phyloP scores from a whole-genome alignment of 208 protist species.

The Trypanosoma cruzi region DNA sequence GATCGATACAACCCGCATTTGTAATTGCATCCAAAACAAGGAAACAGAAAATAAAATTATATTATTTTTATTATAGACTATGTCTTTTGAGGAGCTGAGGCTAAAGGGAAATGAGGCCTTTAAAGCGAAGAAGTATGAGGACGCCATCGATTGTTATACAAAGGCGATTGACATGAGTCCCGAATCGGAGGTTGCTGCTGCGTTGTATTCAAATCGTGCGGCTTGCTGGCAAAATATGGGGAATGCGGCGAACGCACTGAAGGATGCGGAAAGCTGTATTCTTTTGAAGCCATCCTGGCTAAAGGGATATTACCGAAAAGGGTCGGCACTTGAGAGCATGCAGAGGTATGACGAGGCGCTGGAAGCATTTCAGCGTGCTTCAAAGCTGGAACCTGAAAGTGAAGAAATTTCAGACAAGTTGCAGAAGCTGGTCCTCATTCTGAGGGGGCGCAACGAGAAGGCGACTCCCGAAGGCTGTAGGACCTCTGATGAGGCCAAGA shows the following conservation, averaged over 20 bases:
- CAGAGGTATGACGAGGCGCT: conserved; percentile 78
- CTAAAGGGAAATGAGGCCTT: conserved; percentile 92
- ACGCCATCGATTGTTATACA: conserved; percentile 92
- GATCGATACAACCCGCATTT: not conserved
- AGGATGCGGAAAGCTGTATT: conserved; percentile 89
- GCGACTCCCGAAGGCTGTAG: conserved; percentile 68
- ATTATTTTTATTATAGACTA: too few relatives aligned
- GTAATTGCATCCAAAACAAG: not conserved
- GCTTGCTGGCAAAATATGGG: conserved; percentile 79
- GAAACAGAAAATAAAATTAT: conserved; percentile 1
- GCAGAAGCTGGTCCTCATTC: conserved; percentile 53
- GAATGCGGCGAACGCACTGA: conserved; percentile 74
- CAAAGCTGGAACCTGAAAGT: conserved; percentile 77
- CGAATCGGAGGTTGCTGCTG: conserved; percentile 66
- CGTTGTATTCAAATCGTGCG: conserved; percentile 92
- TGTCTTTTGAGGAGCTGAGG: conserved; percentile 81
- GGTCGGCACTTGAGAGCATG: conserved; percentile 71
- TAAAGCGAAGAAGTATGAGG: conserved; percentile 86
- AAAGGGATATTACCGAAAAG: conserved; percentile 93
- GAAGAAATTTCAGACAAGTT: conserved; percentile 82
- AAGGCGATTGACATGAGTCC: conserved; percentile 88
- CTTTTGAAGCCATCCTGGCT: conserved; percentile 85
- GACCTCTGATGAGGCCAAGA: conserved; percentile 85
- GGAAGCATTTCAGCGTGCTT: conserved; percentile 77
- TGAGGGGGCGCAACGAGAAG: conserved; percentile 89